phyloP scores from a whole-genome alignment of 2,329 filamentous ascomycete genomes.

The Hyphodiscus sp. region DNA sequence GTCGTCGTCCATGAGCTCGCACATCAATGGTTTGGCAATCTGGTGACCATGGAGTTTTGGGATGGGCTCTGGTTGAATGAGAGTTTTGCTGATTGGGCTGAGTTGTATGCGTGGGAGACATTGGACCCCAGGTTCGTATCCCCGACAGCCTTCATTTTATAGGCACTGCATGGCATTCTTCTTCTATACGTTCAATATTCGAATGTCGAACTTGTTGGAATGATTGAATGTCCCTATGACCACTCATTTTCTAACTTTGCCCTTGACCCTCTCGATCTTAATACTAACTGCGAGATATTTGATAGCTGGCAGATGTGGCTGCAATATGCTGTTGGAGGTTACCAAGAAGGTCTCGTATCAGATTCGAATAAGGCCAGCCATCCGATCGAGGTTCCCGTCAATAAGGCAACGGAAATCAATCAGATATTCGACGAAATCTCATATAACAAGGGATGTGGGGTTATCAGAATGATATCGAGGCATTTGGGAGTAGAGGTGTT shows the following conservation, averaged over 20 bases:
- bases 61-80: conserved; percentile 69
- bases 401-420: conserved; percentile 38
- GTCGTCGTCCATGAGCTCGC: conserved; percentile 67
- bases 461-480: conserved; percentile 67
- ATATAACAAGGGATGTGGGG: conserved; percentile 65
- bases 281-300: too few relatives aligned
- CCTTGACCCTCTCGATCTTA: too few relatives aligned
- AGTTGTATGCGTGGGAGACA: conserved; percentile 5
- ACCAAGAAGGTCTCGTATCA: conserved; percentile 10
- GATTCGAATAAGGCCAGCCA: conserved; percentile 12
- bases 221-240: too few relatives aligned
- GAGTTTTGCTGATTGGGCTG: conserved; percentile 61
- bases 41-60: conserved; percentile 73
- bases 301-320: conserved; percentile 11
- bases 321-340: conserved; percentile 8
- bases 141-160: too few relatives aligned
- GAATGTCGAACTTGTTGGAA: too few relatives aligned
- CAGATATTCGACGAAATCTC: conserved; percentile 71
- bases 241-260: too few relatives aligned
- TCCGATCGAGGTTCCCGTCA: conserved; percentile 12
- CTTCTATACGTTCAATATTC: too few relatives aligned
- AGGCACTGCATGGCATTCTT: too few relatives aligned
- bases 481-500: conserved; percentile 64
- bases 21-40: conserved; percentile 70
- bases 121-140: conserved; percentile 5